Conservation (phyloP, 768 basidiomycete species). For the Hirschioporus abietinus region DNA sequence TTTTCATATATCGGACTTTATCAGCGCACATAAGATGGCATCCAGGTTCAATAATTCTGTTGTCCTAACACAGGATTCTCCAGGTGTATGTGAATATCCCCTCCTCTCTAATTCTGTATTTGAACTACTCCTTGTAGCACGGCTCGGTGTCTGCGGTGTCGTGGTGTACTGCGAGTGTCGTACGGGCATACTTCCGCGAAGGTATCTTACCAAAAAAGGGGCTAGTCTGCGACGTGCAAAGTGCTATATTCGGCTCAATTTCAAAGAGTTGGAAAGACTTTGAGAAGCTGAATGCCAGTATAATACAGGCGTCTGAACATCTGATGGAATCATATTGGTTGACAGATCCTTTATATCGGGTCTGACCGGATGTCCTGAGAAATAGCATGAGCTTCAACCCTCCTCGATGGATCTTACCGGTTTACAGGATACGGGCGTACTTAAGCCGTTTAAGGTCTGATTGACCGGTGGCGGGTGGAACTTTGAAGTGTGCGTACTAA, state of each 20-base stretch:
- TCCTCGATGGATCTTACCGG: too few relatives aligned
- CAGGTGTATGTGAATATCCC: conserved; percentile 9
- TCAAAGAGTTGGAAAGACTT: neutral
- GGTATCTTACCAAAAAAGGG: conserved; percentile 19
- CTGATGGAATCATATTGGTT: conserved; percentile 1
- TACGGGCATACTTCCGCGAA: conserved; percentile 21
- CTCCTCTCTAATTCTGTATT: neutral
- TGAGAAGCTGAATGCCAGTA: neutral
- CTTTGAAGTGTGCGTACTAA: neutral
- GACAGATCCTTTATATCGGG: neutral
- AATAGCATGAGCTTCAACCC: neutral
- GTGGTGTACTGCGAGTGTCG: conserved; percentile 16
- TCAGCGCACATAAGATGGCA: conserved; percentile 7
- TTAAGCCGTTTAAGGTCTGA: neutral
- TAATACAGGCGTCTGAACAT: neutral
- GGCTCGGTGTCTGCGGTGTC: conserved; percentile 16
- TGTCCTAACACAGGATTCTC: conserved; percentile 16
- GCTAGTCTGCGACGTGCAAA: conserved; percentile 19
- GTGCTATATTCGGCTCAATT: conserved; percentile 11
- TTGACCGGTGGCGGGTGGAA: neutral
- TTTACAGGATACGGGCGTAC: neutral
- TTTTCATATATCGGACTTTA: neutral
- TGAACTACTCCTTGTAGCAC: conserved; percentile 10
- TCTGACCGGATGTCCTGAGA: neutral
- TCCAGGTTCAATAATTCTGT: conserved; percentile 14